Base-by-base conservation (phyloP, 768 basidiomycete genomes). In the Trametopsis cervina region DNA sequence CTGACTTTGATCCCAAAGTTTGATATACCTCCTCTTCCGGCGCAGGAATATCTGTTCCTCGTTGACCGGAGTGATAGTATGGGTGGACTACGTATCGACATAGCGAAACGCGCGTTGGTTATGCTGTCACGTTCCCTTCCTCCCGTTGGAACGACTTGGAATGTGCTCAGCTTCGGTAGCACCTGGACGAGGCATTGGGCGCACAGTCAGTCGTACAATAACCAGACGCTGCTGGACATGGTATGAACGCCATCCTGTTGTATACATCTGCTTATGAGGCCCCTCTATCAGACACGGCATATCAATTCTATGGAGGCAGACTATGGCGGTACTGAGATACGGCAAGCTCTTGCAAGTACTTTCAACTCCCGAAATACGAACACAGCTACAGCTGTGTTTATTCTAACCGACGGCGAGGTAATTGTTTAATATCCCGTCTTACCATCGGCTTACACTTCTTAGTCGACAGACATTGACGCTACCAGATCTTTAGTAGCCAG, bases 61-160 rank as follows among this genome's bases (percentile, higher is more conserved):
- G 64, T 84, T 12, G 82, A 84, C 54, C 64, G 80, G 37, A 78
- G 75, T 17, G 72, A 75, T 0, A 80, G 76, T 43, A 83, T 83
- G 82, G 0, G 0, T 0, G 50, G 50, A 18, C 24, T 18, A 9
- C 56, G 73, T 5, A 75, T 81, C 2, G 66, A 67, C 29, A 71
- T 66, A 2, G 78, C 79, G 10, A 80, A 74, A 51, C 51, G 60
- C 23, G 74, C 78, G 0, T 60, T 83, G 25, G 40, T 42, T 0
- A 65, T 77, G 53, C 56, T 84, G 1, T 63, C 84, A 13, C 69
- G 66, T 4, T 66, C 79, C 55, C 65, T 83, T 4, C 77, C 80
- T 0, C 45, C 35, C 23, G 35, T 50, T 0, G 65, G 65, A 3
- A 73, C 78, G 0, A 55, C 42, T 1, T 78, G 83, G 66, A 84